Evolutionary conservation across 805 yeast genomes (phyloP).

Genomic region (Candida morakotiae): DNA sequence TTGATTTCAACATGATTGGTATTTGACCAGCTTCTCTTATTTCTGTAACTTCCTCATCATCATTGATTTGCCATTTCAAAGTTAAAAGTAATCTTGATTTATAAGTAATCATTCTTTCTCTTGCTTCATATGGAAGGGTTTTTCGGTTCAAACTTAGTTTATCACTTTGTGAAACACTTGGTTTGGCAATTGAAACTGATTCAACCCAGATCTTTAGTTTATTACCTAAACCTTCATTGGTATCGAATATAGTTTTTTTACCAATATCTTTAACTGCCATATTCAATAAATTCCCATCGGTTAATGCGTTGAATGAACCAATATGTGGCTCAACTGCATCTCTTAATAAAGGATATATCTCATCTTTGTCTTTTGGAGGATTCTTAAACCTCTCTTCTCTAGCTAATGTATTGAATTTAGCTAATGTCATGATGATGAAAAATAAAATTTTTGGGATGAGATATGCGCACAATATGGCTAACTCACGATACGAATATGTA

Average conservation of each 20-base stretch:
- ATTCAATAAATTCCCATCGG: slow-evolving; percentile 85
- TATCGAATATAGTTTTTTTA: slow-evolving; percentile 77
- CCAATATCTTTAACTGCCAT: slow-evolving; percentile 89
- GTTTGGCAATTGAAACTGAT: slow-evolving; percentile 81
- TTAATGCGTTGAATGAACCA: slow-evolving; percentile 92
- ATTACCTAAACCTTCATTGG: slow-evolving; percentile 73
- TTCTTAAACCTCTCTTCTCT: slow-evolving; percentile 79
- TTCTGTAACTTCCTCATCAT: slow-evolving; percentile 76
- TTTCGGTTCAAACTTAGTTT: slow-evolving; percentile 73
- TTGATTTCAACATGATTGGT: slow-evolving; percentile 87
- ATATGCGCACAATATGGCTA: slow-evolving; percentile 53
- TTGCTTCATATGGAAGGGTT: slow-evolving; percentile 73
- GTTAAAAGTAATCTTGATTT: slow-evolving; percentile 74
- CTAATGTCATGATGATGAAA: slow-evolving; percentile 32
- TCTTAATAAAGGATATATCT: slow-evolving; percentile 69
- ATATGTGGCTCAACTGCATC: slow-evolving; percentile 95
- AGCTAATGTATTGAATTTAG: slow-evolving; percentile 76
- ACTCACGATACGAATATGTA: slow-evolving; percentile 85
- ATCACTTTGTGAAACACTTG: slow-evolving; percentile 68
- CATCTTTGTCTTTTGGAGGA: slow-evolving; percentile 82
- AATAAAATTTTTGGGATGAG: slow-evolving; percentile 4
- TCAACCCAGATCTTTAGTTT: slow-evolving; percentile 83
- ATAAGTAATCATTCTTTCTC: slow-evolving; percentile 86
- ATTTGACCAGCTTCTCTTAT: slow-evolving; percentile 87
- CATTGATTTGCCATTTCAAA: slow-evolving; percentile 83